Evolutionary conservation across 148 eudicot species (phyloP), one percentile per base, ranked within the genome.

Genomic region (Beta vulgaris): DNA sequence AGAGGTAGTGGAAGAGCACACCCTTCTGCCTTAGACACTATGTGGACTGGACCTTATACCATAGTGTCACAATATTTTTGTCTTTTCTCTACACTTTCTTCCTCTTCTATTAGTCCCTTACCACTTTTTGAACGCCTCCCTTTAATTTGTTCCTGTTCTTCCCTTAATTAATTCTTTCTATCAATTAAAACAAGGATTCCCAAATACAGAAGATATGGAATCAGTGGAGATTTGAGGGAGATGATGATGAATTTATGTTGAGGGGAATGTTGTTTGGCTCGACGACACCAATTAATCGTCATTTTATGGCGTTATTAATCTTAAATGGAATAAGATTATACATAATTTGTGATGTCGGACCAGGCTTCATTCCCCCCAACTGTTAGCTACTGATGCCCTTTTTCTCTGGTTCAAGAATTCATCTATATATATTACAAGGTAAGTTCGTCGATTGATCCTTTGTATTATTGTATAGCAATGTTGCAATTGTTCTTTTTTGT

Each of bases 291-390:
- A 2, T 63, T 25, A 10, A 10, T 35, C 6, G 3, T 63, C 68
- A 63, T 63, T 63, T 31, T 15, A 1, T 31, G 16, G 18, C 29
- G 7, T n/a, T n/a, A 21, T 53, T 18, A 34, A 32, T 61, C 32
- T 4, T 13, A 28, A 58, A 31, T 60, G 44, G 68, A 37, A 63
- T 63, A 44, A 36, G 57, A 51, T 21, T 1, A 18, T 8, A 6
- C 16, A 63, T 36, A 25, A 19, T 63, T 21, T 63, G 43, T 37
- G 68, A 19, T 5, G 84, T 85, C 85, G 77, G 87, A 85, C 87
- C 87, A 85, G 85, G 87, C 87, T 85, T 85, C 87, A 85, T 85
- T 85, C 87, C 87, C 87, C 87, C 85, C 83, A 81, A 85, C 68
- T 34, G 32, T 6, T 34, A 2, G 6, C 32, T 15, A 4, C 53